Conservation (phyloP, 352 stramenopile genomes). For the Globisporangium echinulatum region DNA sequence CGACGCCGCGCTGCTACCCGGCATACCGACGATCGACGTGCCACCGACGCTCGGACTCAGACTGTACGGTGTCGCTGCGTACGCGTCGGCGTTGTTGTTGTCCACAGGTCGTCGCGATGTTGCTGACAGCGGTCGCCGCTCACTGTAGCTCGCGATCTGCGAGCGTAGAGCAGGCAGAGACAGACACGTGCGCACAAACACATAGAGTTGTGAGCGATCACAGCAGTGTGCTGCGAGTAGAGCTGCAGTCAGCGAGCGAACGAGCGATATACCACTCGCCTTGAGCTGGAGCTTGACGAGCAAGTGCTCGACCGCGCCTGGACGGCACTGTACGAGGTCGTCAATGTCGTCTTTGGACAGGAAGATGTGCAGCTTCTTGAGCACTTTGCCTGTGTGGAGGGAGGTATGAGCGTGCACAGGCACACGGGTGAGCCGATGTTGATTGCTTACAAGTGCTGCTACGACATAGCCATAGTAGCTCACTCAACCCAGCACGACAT, state of each 20-base stretch:
- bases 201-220: not conserved
- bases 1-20: not conserved
- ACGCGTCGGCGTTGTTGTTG: slow-evolving; percentile 27
- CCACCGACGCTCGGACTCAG: not conserved
- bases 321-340: slow-evolving; percentile 84
- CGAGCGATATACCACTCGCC: slow-evolving; percentile 21
- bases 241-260: not conserved
- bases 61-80: not conserved
- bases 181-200: not conserved
- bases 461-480: too few relatives aligned
- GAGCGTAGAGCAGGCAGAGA: not conserved
- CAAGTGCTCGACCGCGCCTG: slow-evolving; percentile 88
- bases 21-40: not conserved
- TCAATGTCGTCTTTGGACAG: slow-evolving; percentile 89
- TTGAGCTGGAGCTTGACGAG: slow-evolving; percentile 89
- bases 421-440: slow-evolving; percentile 8
- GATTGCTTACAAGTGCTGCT: too few relatives aligned
- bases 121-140: slow-evolving; percentile 40
- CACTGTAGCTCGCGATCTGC: slow-evolving; percentile 76
- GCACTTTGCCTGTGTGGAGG: slow-evolving; percentile 56
- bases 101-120: slow-evolving; percentile 14
- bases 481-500: not conserved
- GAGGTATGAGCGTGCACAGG: slow-evolving; percentile 2
- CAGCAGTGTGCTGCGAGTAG: not conserved
- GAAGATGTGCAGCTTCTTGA: slow-evolving; percentile 79